These are phyloP conservation scores for Climacium dendroides DNA, from an alignment of 225 moss, liverwort and hornwort species.

Conservation along the genomic window DNA sequence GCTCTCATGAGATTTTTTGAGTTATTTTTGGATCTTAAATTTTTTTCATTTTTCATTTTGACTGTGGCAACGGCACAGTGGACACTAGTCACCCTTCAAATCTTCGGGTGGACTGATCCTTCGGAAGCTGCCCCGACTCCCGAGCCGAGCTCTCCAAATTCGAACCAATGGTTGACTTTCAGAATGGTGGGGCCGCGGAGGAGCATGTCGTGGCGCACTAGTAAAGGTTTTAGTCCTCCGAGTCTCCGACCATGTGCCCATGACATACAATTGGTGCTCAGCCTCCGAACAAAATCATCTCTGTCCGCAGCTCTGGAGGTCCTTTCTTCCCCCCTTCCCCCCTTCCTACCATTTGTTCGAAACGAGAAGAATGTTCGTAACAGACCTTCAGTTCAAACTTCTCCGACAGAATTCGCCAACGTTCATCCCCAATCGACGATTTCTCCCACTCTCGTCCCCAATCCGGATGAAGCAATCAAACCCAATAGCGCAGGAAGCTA, in stretches of 20 bases:
- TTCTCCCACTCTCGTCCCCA: too few relatives aligned
- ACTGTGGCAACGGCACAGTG: too few relatives aligned
- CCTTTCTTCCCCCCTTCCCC: background rate
- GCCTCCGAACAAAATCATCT: background rate
- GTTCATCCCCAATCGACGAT: background rate
- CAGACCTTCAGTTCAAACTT: background rate
- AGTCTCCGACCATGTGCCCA: background rate
- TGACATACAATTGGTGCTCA: background rate
- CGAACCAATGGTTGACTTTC: background rate
- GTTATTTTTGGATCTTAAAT: too few relatives aligned
- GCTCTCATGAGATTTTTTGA: too few relatives aligned
- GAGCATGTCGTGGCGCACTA: background rate
- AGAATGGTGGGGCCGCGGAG: background rate
- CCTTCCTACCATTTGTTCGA: background rate
- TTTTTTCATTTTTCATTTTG: too few relatives aligned
- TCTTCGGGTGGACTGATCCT: too few relatives aligned
- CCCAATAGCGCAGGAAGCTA: background rate
- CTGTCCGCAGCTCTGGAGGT: background rate
- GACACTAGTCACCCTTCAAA: too few relatives aligned
- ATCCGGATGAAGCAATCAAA: background rate
- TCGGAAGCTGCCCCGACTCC: too few relatives aligned
- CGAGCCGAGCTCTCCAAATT: background rate
- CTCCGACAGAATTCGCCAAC: too few relatives aligned
- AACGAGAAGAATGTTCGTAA: background rate
- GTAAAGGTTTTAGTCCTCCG: too few relatives aligned